These are phyloP conservation scores for Gliomastix tumulicola DNA, from an alignment of 2,329 filamentous ascomycete species.

Conservation along the genomic window DNA sequence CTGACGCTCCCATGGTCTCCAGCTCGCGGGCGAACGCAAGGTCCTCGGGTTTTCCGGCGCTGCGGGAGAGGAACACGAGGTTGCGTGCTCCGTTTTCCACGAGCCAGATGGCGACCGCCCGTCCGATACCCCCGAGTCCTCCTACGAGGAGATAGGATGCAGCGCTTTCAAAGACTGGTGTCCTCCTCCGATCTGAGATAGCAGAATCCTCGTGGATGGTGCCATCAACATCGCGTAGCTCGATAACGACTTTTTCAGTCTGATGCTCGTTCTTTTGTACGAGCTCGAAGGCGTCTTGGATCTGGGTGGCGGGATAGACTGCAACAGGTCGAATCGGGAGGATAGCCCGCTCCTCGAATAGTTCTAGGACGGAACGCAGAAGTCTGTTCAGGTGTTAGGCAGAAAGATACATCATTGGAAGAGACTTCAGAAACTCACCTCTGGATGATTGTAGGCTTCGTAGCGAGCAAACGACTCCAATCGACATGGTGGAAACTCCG, in stretches of 20 bases:
- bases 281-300: constrained; percentile 9
- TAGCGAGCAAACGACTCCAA: neutral
- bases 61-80: constrained; percentile 17
- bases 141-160: constrained; percentile 7
- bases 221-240: neutral
- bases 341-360: neutral
- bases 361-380: neutral
- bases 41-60: constrained; percentile 15
- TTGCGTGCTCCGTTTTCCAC: constrained; percentile 11
- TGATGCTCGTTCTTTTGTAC: constrained; percentile 11
- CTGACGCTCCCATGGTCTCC: constrained; percentile 11
- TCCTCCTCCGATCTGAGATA: neutral
- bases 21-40: constrained; percentile 16
- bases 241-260: constrained; percentile 9
- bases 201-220: neutral
- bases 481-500: constrained; percentile 11
- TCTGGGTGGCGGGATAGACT: constrained; percentile 6
- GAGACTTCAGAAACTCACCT: neutral
- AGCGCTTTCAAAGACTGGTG: neutral
- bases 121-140: constrained; percentile 7
- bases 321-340: neutral
- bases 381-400: neutral
- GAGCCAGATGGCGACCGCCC: constrained; percentile 4
- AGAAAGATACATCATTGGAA: neutral
- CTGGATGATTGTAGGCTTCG: neutral